Conservation (phyloP, 2,329 filamentous ascomycete species). For the Cyphellophora attinorum region DNA sequence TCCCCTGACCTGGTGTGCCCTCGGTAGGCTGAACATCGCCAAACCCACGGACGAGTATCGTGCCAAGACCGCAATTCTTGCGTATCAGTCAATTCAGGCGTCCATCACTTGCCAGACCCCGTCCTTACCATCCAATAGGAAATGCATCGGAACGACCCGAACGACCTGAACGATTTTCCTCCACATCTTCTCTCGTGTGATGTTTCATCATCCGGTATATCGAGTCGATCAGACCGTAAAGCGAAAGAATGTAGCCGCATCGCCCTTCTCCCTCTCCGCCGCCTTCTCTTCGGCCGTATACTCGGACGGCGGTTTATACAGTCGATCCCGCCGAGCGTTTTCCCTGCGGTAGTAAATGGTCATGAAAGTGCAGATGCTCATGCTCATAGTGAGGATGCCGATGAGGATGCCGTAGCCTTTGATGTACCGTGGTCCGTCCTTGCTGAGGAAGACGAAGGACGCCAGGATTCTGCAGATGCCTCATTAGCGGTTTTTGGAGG, state of each 20-base stretch:
- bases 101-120: too few relatives aligned
- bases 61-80: too few relatives aligned
- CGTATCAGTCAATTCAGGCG: too few relatives aligned
- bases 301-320: not conserved
- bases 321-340: constrained; percentile 33
- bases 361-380: constrained; percentile 42
- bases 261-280: not conserved
- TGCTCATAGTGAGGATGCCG: constrained; percentile 45
- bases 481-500: too few relatives aligned
- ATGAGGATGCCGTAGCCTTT: constrained; percentile 53
- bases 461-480: constrained; percentile 66
- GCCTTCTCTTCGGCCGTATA: not conserved
- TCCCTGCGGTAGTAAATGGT: constrained; percentile 42
- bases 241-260: not conserved
- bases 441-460: constrained; percentile 42
- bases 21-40: too few relatives aligned
- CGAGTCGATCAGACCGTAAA: not conserved
- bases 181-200: too few relatives aligned
- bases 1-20: too few relatives aligned
- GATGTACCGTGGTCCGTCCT: constrained; percentile 46
- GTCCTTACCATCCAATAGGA: too few relatives aligned
- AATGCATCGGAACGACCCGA: too few relatives aligned
- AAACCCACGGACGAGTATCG: too few relatives aligned
- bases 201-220: too few relatives aligned
- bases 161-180: too few relatives aligned